Conservation (phyloP, 140 eudicot species). For the Bidens hawaiensis region DNA sequence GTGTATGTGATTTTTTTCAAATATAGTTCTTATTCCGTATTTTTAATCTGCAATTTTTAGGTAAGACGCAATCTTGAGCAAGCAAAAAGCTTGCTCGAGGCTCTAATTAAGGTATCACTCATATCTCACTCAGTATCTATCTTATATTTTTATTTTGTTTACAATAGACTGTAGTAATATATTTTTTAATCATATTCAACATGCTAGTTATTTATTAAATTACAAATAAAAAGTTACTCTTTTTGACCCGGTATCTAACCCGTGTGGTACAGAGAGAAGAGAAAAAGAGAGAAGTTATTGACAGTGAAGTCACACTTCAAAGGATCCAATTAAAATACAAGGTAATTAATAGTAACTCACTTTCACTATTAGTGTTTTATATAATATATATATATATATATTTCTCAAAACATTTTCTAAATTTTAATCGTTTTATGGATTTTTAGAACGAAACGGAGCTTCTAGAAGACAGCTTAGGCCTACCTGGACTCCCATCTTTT, state of each 20-base stretch:
- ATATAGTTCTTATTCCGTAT: neutral
- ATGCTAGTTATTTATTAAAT: neutral
- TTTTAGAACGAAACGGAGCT: constrained; percentile 80
- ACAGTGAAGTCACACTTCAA: constrained; percentile 76
- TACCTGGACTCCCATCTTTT: constrained; percentile 64
- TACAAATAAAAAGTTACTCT: too few relatives aligned
- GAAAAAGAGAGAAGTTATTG: constrained; percentile 80
- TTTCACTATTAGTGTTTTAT: neutral
- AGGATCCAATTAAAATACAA: constrained; percentile 71
- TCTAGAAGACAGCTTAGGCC: constrained; percentile 75
- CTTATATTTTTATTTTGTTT: neutral
- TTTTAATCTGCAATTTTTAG: constrained; percentile 24
- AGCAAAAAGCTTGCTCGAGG: constrained; percentile 75
- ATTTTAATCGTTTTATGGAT: neutral
- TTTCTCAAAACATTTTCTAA: too few relatives aligned
- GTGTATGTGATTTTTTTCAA: neutral
- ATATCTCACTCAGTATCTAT: neutral
- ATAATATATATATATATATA: too few relatives aligned
- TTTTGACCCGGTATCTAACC: neutral
- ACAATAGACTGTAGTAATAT: neutral
- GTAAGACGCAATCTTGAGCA: constrained; percentile 97
- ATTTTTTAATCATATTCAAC: neutral
- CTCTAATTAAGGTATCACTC: constrained; percentile 60
- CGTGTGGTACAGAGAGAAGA: constrained; percentile 64
- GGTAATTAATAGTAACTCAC: constrained; percentile 28